These are phyloP conservation scores for Candida silvicultrix DNA, from an alignment of 805 yeast genomes.

Conservation along the genomic window DNA sequence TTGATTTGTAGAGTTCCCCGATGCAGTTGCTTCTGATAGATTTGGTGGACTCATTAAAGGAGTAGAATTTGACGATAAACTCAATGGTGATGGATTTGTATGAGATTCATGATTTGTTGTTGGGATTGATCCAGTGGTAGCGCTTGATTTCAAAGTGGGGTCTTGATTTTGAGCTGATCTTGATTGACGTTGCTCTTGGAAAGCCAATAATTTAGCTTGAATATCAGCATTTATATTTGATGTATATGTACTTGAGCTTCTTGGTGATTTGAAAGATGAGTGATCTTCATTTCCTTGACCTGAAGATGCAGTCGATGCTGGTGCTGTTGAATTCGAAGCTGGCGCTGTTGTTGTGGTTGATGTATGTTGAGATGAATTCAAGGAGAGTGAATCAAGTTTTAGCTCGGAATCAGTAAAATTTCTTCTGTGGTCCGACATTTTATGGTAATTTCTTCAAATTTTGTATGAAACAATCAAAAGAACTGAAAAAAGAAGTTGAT, in stretches of 20 bases:
- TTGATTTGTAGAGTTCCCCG: background rate
- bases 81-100: background rate
- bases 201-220: slow-evolving; percentile 82
- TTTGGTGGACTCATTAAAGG: background rate
- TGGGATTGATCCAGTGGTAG: background rate
- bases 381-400: background rate
- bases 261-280: slow-evolving; percentile 13
- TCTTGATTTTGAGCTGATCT: slow-evolving; percentile 17
- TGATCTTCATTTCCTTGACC: background rate
- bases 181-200: slow-evolving; percentile 72
- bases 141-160: background rate
- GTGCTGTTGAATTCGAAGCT: background rate
- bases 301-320: background rate
- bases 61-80: background rate
- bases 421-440: background rate
- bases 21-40: background rate
- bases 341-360: background rate
- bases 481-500: no score
- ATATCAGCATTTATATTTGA: slow-evolving; percentile 60
- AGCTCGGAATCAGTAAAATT: background rate
- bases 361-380: background rate
- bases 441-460: no score
- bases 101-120: background rate
- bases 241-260: slow-evolving; percentile 22
- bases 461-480: no score